Evolutionary conservation across 2,329 filamentous ascomycete genomes (phyloP).

Genomic region (Monosporascus sp.): DNA sequence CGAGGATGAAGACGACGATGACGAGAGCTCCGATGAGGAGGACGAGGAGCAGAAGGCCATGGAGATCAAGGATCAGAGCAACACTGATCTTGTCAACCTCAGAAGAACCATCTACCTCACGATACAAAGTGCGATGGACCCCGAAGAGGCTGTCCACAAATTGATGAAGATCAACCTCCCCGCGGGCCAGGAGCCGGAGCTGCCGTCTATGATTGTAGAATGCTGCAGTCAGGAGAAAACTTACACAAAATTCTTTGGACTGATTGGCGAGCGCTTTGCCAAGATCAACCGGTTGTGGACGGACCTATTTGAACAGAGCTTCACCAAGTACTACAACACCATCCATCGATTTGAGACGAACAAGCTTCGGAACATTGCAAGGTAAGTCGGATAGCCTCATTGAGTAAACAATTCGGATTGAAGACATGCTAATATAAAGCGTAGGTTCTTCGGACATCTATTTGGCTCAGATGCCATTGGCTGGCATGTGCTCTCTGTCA

Average conservation of each 20-base stretch:
- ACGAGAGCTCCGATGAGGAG: constrained; percentile 68
- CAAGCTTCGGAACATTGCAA: constrained; percentile 83
- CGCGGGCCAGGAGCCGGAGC: constrained; percentile 76
- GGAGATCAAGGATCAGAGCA: constrained; percentile 97
- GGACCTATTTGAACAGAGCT: constrained; percentile 84
- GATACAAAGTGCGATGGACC: constrained; percentile 93
- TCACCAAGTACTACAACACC: constrained; percentile 91
- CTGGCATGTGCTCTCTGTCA: constrained; percentile 80
- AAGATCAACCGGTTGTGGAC: constrained; percentile 95
- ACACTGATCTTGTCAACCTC: constrained; percentile 89
- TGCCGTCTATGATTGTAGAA: constrained; percentile 96
- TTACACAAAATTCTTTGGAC: constrained; percentile 94
- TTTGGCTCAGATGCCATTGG: constrained; percentile 82
- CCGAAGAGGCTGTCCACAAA: constrained; percentile 96
- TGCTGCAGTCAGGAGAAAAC: constrained; percentile 95
- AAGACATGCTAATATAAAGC: too few relatives aligned
- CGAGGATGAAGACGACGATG: constrained; percentile 55
- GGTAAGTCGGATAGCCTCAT: too few relatives aligned
- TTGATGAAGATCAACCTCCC: constrained; percentile 91
- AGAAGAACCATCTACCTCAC: constrained; percentile 94
- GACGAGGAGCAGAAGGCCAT: constrained; percentile 74
- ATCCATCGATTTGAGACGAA: constrained; percentile 98
- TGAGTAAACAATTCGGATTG: too few relatives aligned
- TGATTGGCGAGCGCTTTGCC: constrained; percentile 90
- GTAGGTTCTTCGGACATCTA: constrained; percentile 84